Evolutionary conservation across 257 asterid genomes (phyloP).

Genomic region (Haberlea rhodopensis): DNA sequence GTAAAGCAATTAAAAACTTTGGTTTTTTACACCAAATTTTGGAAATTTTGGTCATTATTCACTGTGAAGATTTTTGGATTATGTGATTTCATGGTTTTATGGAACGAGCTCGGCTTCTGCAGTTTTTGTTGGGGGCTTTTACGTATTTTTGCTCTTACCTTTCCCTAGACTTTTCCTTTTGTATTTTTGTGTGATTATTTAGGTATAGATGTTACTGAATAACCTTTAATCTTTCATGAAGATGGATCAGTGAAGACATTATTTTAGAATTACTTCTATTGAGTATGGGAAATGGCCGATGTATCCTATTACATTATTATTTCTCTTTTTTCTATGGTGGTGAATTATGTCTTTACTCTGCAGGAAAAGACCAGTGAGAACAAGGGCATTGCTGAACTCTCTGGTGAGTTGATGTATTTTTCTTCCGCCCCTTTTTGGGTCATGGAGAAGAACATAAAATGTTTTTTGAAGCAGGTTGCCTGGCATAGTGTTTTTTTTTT

Average conservation of each 20-base stretch:
- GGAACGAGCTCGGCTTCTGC: conserved; percentile 16
- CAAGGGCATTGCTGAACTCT: conserved; percentile 31
- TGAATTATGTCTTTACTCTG: conserved; percentile 10
- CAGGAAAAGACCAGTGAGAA: conserved; percentile 48
- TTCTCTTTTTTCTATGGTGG: conserved; percentile 1
- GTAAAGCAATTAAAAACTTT: neutral
- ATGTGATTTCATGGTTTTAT: conserved; percentile 4
- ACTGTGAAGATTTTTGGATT: neutral
- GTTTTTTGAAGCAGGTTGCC: too few species aligned
- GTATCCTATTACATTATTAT: conserved; percentile 6
- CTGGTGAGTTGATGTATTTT: conserved; percentile 40
- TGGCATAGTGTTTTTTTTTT: too few species aligned
- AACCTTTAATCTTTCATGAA: neutral
- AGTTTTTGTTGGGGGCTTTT: neutral
- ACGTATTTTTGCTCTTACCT: too few species aligned
- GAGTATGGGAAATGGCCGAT: neutral
- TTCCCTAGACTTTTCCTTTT: too few species aligned
- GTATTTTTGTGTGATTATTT: neutral
- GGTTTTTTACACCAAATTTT: neutral
- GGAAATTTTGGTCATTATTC: neutral
- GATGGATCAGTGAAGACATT: neutral
- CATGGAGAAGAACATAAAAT: too few species aligned
- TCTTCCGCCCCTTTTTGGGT: neutral
- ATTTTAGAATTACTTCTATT: too few species aligned
- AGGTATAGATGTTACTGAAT: neutral